Evolutionary conservation across 1,284 basidiomycete genomes (phyloP).

Genomic region (Polyporus tsugae): DNA sequence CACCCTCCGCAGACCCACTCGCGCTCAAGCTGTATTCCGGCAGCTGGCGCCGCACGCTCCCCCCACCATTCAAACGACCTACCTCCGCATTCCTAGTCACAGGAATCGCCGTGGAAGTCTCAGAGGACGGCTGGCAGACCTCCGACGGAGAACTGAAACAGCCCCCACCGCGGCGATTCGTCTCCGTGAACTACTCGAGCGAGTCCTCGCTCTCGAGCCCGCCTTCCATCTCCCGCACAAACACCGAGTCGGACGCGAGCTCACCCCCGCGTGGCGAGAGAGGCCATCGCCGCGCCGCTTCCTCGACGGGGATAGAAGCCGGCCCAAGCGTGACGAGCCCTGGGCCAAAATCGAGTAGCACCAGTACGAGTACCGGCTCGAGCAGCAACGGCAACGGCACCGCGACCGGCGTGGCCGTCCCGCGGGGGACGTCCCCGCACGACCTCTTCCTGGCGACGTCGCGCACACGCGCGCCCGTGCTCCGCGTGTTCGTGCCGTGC

Average conservation of each 20-base stretch:
- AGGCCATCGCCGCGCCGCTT: constrained; percentile 39
- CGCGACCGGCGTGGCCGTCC: constrained; percentile 21
- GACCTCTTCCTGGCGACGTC: constrained; percentile 68
- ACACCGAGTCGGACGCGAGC: constrained; percentile 32
- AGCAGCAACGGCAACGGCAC: constrained; percentile 25
- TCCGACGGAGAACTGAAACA: constrained; percentile 41
- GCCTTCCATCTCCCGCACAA: constrained; percentile 49
- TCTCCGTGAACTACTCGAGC: constrained; percentile 52
- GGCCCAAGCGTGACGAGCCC: neutral
- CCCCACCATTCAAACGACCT: constrained; percentile 19
- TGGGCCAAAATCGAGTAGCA: neutral
- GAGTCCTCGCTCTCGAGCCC: constrained; percentile 47
- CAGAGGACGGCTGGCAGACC: constrained; percentile 44
- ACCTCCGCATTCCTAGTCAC: neutral
- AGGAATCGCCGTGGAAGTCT: constrained; percentile 39
- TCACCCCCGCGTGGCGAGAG: constrained; percentile 32
- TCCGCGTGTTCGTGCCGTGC: constrained; percentile 80
- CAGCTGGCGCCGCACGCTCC: constrained; percentile 54
- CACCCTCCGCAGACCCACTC: constrained; percentile 61
- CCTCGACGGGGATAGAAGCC: constrained; percentile 21
- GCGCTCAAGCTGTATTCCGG: constrained; percentile 60
- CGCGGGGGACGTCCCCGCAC: constrained; percentile 56
- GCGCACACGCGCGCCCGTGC: constrained; percentile 71
- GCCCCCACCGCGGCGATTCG: constrained; percentile 47
- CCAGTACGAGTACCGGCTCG: constrained; percentile 14